These are phyloP conservation scores for Hsuehochloa calcarea DNA, from an alignment of 176 grass and related monocot species.

Conservation along the genomic window DNA sequence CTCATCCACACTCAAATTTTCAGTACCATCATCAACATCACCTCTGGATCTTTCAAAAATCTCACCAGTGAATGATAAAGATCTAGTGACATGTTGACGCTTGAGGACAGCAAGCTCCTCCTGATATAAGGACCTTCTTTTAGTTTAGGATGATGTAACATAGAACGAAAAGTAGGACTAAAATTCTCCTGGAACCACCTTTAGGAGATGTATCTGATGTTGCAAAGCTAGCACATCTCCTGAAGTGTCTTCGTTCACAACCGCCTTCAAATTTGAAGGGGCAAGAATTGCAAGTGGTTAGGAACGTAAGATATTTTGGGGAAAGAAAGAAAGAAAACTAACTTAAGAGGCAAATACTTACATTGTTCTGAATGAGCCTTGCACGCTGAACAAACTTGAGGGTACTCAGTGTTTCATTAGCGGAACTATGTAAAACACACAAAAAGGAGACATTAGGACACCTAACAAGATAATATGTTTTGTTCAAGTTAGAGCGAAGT, in stretches of 20 bases:
- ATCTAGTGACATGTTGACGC: conserved; percentile 65
- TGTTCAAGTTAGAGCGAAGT: background rate
- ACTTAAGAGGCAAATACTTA: conserved; percentile 44
- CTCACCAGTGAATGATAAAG: conserved; percentile 51
- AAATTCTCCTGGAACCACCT: conserved; percentile 55
- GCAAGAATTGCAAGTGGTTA: conserved; percentile 23
- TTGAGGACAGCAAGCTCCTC: conserved; percentile 81
- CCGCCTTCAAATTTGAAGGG: conserved; percentile 59
- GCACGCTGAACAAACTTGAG: conserved; percentile 97
- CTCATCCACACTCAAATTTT: conserved; percentile 29
- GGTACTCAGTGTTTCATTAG: conserved; percentile 90
- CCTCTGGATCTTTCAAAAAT: conserved; percentile 24
- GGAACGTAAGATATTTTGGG: background rate
- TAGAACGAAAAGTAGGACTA: conserved; percentile 4
- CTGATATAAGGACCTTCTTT: conserved; percentile 47
- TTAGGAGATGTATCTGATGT: conserved; percentile 83
- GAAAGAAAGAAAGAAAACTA: conserved; percentile 5
- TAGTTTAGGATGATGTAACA: conserved; percentile 15
- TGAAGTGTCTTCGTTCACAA: conserved; percentile 94
- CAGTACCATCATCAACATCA: conserved; percentile 37
- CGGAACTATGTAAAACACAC: conserved; percentile 47
- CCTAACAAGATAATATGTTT: conserved; percentile 15
- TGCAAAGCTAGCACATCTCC: conserved; percentile 83
- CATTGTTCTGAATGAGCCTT: conserved; percentile 98
- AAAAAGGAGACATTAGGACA: conserved; percentile 35